Evolutionary conservation across 176 grass and related monocot species (phyloP).

Genomic region (Saccharum officinarum): DNA sequence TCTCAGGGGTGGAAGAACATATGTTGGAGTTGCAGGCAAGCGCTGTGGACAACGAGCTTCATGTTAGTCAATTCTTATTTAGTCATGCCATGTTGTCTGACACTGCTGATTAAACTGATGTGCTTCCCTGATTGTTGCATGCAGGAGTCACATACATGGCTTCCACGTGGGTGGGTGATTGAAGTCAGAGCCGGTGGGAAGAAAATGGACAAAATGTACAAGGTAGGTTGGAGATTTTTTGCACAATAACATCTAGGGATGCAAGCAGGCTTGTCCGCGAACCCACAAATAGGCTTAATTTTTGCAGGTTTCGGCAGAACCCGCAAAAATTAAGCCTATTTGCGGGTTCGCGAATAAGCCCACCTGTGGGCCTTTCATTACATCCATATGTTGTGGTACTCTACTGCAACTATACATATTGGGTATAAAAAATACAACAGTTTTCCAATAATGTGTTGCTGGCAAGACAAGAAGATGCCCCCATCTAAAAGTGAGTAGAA

Average conservation of each 20-base stretch:
- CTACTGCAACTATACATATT: conserved; percentile 5
- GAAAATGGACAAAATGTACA: conserved; percentile 56
- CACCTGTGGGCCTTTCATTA: background rate
- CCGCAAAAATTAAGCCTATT: background rate
- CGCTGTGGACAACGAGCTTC: background rate
- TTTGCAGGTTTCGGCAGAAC: too few relatives aligned
- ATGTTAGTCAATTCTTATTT: conserved; percentile 32
- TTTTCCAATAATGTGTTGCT: background rate
- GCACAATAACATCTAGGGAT: conserved; percentile 6
- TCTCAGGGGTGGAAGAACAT: conserved; percentile 40
- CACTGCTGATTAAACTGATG: conserved; percentile 17
- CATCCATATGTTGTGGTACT: background rate
- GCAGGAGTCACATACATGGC: conserved; percentile 35
- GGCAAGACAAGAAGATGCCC: background rate
- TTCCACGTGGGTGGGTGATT: conserved; percentile 47
- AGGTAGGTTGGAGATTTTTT: conserved; percentile 44
- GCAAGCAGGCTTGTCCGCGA: background rate
- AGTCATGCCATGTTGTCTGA: background rate
- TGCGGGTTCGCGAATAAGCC: background rate
- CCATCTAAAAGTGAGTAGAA: background rate
- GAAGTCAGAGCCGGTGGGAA: conserved; percentile 51
- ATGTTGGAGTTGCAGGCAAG: conserved; percentile 15
- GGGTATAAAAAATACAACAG: conserved; percentile 8
- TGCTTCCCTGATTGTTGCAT: background rate
- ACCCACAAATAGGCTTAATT: background rate